Conservation (phyloP, 805 yeast species). For the Gaillardinia entomophila region DNA sequence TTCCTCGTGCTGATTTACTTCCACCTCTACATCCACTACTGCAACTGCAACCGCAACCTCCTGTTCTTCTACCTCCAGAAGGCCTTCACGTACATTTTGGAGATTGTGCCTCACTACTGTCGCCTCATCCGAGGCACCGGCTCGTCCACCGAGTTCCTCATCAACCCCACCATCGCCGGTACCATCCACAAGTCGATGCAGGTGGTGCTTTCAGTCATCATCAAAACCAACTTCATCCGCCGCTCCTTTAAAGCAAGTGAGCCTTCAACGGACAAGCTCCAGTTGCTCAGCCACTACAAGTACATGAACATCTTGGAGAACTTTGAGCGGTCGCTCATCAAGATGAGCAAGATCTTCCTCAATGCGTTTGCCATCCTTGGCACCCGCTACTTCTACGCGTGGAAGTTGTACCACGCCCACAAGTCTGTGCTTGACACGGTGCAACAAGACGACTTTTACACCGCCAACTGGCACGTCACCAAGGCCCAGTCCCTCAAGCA, state of each 20-base stretch:
- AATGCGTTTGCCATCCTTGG: background rate
- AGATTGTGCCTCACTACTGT: constrained; percentile 24
- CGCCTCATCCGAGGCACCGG: constrained; percentile 36
- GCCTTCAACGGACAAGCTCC: background rate
- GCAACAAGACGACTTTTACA: background rate
- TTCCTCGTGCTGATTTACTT: constrained; percentile 21
- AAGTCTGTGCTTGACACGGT: background rate
- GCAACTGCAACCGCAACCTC: constrained; percentile 17
- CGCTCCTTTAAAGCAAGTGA: background rate
- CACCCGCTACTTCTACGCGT: background rate
- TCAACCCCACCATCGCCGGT: constrained; percentile 33
- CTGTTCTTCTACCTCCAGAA: constrained; percentile 31
- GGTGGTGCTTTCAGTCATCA: constrained; percentile 14
- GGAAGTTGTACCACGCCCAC: background rate
- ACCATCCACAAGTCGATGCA: constrained; percentile 29
- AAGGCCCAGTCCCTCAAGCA: background rate
- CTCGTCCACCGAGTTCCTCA: constrained; percentile 30
- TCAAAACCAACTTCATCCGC: background rate
- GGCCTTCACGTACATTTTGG: constrained; percentile 16
- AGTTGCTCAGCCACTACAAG: background rate
- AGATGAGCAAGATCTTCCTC: background rate
- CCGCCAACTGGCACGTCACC: background rate
- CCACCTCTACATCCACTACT: constrained; percentile 38
- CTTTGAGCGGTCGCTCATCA: background rate
- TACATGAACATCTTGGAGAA: background rate